Conservation (phyloP, 331 rosid genomes). For the Malus hybrid region DNA sequence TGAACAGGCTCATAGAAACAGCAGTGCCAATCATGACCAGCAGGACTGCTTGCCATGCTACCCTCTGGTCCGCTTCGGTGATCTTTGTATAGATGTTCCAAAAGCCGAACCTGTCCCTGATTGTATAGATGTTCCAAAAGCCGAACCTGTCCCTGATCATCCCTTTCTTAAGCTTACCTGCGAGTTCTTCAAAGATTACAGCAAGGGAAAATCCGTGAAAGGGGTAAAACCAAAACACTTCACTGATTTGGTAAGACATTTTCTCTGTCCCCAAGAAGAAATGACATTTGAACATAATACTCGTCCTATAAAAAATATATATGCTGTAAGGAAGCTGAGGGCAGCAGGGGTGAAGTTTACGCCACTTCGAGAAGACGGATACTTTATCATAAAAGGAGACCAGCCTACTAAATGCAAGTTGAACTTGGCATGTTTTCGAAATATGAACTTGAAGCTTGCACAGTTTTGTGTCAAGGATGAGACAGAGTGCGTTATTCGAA, state of each 20-base stretch:
- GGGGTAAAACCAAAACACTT: slow-evolving; percentile 18
- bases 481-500: slow-evolving; percentile 28
- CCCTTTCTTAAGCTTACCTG: background rate
- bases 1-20: background rate
- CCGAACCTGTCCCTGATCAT: background rate
- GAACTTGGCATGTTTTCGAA: background rate
- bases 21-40: background rate
- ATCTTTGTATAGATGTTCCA: background rate
- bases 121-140: background rate
- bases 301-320: background rate
- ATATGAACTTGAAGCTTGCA: slow-evolving; percentile 19
- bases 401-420: background rate
- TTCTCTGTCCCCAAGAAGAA: background rate
- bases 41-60: background rate
- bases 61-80: background rate
- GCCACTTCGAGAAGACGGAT: background rate
- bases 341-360: slow-evolving; percentile 20
- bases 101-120: background rate
- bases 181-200: slow-evolving; percentile 3
- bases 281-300: too few species aligned
- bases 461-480: slow-evolving; percentile 17
- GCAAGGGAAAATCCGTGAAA: background rate
- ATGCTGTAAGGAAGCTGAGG: slow-evolving; percentile 2
- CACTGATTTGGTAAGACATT: slow-evolving; percentile 29
- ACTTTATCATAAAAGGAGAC: background rate